Percentiles rank a stretch among this genome's conserved stretches.
Conservation (phyloP, 2,329 filamentous ascomycete genomes). For the Alternaria infectoria region DNA sequence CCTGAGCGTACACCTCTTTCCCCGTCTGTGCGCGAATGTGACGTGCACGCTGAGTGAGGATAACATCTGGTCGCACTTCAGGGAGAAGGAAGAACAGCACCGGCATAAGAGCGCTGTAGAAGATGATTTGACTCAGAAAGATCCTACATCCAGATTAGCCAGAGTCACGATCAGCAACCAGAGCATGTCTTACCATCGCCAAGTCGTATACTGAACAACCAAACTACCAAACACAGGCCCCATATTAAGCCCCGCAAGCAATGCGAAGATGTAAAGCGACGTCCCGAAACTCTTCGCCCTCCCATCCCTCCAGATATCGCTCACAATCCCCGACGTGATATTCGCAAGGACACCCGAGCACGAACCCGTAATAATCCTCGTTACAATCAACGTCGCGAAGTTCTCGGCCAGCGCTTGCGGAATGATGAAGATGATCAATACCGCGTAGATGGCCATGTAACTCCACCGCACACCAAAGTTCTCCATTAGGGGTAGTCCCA, state of each 20-base stretch:
- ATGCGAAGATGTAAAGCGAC: constrained; percentile 53
- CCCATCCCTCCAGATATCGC: constrained; percentile 48
- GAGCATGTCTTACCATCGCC: constrained; percentile 49
- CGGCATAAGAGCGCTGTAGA: constrained; percentile 53
- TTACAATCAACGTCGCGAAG: constrained; percentile 54
- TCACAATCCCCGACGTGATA: constrained; percentile 43
- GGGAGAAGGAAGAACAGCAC: constrained; percentile 51
- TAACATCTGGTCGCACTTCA: constrained; percentile 56
- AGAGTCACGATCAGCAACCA: constrained; percentile 11
- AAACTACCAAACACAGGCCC: constrained; percentile 54
- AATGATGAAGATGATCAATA: constrained; percentile 52
- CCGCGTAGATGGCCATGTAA: constrained; percentile 51
- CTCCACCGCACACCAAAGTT: constrained; percentile 53
- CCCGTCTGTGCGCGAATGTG: constrained; percentile 38
- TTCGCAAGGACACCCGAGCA: constrained; percentile 54
- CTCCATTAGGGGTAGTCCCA: constrained; percentile 54
- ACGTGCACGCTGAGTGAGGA: constrained; percentile 50
- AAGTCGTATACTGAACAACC: constrained; percentile 47
- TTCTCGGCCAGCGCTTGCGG: constrained; percentile 53
- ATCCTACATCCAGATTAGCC: constrained; percentile 45
- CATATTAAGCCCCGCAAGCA: constrained; percentile 53
- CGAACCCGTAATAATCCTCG: constrained; percentile 54
- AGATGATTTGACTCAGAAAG: constrained; percentile 54
- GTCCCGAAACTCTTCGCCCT: constrained; percentile 51
- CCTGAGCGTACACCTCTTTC: constrained; percentile 35